Evolutionary conservation across 306 rosid species (phyloP), one percentile per base, ranked within the genome.

Genomic region (Quercus gilva): DNA sequence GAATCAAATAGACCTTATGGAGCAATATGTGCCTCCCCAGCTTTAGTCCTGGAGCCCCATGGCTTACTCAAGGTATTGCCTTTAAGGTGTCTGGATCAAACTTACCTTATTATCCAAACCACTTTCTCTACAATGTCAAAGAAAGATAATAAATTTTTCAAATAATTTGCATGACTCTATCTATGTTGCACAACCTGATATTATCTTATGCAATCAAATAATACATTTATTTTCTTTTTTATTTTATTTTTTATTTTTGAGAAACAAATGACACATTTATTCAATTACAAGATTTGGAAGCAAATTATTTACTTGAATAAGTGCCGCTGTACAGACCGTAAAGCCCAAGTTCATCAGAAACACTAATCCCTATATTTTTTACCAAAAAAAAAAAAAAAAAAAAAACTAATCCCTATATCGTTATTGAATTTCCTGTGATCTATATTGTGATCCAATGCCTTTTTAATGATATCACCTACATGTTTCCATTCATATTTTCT

Each of bases 11-110:
- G 76, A 87, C 96, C 89, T 64, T 95, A 90, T 79, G 99, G 97
- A 75, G 99, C 99, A 53, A 90, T 95, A 59, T 95, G 98, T 86
- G 98, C 99, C 56, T 95, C 99, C 80, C 98, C 98, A 17, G 98
- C 97, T 72, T 76, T 92, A 60, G 98, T 82, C 80, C 80, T 95
- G 83, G 99, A 95, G 87, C 97, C 96, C 80, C 96, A 85, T 82
- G 99, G 98, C 75, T 82, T 95, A 81, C 90, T 95, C 33, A 90
- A 89, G 99, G 99, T 91, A 89, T 57, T 19, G 72, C 12, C 49
- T 77, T 61, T 56, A 71, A 74, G 76, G 12, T 28, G 28, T 45
- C 82, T 19, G 43, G 51, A 57, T n/a, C 43, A 11, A 17, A 51
- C 28, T 4, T 71, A 18, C 45, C 56, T 52, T 57, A 11, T 49